Conservation (phyloP, 257 asterid genomes). For the Haberlea rhodopensis region DNA sequence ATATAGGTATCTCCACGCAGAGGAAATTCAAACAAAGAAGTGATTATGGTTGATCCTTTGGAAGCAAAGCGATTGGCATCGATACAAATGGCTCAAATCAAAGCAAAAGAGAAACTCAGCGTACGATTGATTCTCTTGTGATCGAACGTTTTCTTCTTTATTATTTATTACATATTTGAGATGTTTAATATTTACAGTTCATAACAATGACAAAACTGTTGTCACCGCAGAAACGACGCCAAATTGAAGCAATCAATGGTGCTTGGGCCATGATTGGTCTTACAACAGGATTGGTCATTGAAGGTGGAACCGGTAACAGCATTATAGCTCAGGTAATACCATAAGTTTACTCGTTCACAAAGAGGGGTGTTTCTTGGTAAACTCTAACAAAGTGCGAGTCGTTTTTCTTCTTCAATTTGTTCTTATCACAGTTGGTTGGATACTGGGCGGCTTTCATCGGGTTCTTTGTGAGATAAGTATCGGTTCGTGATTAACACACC, state of each 20-base stretch:
- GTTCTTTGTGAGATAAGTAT: slow-evolving; percentile 44
- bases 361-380: neutral
- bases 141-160: neutral
- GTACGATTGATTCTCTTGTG: slow-evolving; percentile 49
- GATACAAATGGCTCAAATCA: slow-evolving; percentile 78
- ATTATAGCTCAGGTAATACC: slow-evolving; percentile 65
- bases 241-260: slow-evolving; percentile 87
- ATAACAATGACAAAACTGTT: neutral
- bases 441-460: slow-evolving; percentile 57
- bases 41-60: slow-evolving; percentile 90
- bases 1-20: slow-evolving; percentile 53
- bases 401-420: slow-evolving; percentile 13
- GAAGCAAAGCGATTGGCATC: slow-evolving; percentile 97
- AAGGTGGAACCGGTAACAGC: slow-evolving; percentile 73
- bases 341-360: neutral
- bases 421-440: slow-evolving; percentile 58
- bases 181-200: neutral
- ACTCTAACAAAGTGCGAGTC: neutral
- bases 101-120: slow-evolving; percentile 61
- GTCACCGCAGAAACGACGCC: slow-evolving; percentile 46
- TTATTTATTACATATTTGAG: neutral
- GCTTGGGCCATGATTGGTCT: slow-evolving; percentile 99
- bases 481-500: too few species aligned
- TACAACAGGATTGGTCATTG: slow-evolving; percentile 76
- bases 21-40: slow-evolving; percentile 42